Evolutionary conservation across 1,284 basidiomycete species (phyloP), one percentile per base, ranked within the genome.

Genomic region (Retiboletus flavoniger): DNA sequence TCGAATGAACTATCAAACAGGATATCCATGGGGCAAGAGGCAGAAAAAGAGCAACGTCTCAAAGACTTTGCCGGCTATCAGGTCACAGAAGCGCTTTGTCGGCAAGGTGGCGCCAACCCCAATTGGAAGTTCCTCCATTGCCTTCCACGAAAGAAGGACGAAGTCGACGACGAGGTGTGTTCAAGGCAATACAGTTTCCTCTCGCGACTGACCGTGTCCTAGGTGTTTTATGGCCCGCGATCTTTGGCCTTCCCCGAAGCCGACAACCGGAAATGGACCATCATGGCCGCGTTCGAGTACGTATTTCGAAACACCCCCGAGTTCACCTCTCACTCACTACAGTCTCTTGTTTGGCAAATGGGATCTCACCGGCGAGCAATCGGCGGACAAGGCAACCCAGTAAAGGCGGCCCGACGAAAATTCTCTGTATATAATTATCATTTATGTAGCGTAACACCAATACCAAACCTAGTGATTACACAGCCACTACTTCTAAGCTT

Each of bases 11-110:
- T 47, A 28, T 45, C 21, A 19, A 21, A 19, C 63, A 93, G 91
- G 92, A 95, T 99, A 64, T 96, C 93, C 4, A 99, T 99, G 96
- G 97, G 96, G 28, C 95, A 98, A 74, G 97, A 99, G 73, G 89
- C 87, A 2, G 93, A 98, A 71, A 95, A 95, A 64, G 89, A 78
- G n/a, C 85, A 93, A 64, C 87, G 96, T 32, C 73, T 98, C 46
- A 76, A 84, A 51, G 95, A 94, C 57, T 99, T 99, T 73, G 63
- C 81, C 9, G 96, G 96, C 3, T 99, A 95, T 74, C 97, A 98
- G 69, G 87, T 99, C 44, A 98, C 96, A 0, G 94, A 98, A 69
- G 71, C 79, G 49, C 78, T 95, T 39, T 93, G 92, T 70, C 74
- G 75, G 26, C 79, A 83, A 49, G 90, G 91, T 4, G 91, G 88